A percentile compares a stretch with the other conserved stretches of the same genome.
phyloP scores from a whole-genome alignment of 2,329 filamentous ascomycete genomes.

The Beauveria scarabaeidicola region DNA sequence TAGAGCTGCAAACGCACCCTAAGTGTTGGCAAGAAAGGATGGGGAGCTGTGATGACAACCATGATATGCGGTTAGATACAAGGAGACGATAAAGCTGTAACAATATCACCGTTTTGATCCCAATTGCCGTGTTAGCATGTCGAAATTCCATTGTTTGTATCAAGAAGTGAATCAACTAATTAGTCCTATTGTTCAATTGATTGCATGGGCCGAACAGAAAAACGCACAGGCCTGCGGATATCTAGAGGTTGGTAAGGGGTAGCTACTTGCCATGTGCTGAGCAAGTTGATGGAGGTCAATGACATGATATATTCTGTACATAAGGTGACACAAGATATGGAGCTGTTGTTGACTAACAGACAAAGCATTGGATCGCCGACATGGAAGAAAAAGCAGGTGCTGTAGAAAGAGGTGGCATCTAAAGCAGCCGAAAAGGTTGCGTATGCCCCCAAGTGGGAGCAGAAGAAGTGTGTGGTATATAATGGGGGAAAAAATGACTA shows the following conservation, averaged over 20 bases:
- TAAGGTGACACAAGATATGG: not conserved
- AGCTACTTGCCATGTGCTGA: not conserved
- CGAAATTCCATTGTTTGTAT: not conserved
- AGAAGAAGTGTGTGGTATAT: slow-evolving; percentile 2
- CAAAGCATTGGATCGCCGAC: not conserved
- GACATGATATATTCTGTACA: slow-evolving; percentile 1
- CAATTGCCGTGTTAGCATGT: not conserved
- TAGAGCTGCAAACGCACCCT: slow-evolving; percentile 24
- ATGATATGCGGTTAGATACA: slow-evolving; percentile 1
- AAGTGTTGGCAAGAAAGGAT: not conserved
- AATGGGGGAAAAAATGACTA: not conserved
- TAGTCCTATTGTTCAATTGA: not conserved
- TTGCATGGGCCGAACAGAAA: not conserved
- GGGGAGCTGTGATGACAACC: not conserved
- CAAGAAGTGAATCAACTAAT: not conserved
- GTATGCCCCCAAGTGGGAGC: not conserved
- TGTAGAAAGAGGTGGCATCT: not conserved
- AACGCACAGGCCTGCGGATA: not conserved
- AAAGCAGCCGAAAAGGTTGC: not conserved
- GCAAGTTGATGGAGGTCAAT: not conserved
- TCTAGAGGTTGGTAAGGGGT: not conserved
- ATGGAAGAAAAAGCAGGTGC: not conserved
- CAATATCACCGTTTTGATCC: slow-evolving; percentile 8
- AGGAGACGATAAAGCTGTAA: slow-evolving; percentile 7
- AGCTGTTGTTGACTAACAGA: not conserved